phyloP scores from a whole-genome alignment of 768 basidiomycete species.

The Mycena olivaceomarginata region DNA sequence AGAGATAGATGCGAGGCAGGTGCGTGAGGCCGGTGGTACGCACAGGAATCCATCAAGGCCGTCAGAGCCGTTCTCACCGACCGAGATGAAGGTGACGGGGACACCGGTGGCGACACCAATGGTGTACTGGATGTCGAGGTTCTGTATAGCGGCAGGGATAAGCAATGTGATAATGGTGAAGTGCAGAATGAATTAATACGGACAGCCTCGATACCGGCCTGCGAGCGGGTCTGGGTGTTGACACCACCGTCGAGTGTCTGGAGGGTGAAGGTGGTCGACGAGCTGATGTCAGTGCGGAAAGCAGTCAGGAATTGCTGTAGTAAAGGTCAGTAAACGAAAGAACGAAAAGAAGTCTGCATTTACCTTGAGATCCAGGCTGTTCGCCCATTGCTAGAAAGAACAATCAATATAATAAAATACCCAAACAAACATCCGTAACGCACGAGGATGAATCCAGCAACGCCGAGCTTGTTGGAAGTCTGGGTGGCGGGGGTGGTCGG shows the following conservation, averaged over 20 bases:
- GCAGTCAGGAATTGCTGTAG: constrained; percentile 43
- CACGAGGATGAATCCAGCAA: constrained; percentile 43
- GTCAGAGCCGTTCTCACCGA: constrained; percentile 47
- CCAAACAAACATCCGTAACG: background rate
- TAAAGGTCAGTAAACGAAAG: no score
- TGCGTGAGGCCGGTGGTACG: background rate
- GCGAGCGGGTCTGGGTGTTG: constrained; percentile 50
- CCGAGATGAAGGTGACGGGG: constrained; percentile 55
- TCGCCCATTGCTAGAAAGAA: background rate
- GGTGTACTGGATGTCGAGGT: constrained; percentile 52
- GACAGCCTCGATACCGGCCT: constrained; percentile 57
- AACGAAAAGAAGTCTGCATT: no score
- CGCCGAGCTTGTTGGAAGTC: constrained; percentile 41
- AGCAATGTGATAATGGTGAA: background rate
- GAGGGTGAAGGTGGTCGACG: constrained; percentile 54
- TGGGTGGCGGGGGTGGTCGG: constrained; percentile 45
- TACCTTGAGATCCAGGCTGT: background rate
- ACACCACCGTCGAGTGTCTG: constrained; percentile 58
- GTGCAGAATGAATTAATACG: background rate
- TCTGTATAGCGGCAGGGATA: background rate
- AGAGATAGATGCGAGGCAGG: background rate
- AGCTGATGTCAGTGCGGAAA: constrained; percentile 53
- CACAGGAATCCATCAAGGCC: constrained; percentile 38
- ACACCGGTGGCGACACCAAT: constrained; percentile 57
- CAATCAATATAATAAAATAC: background rate